Evolutionary conservation across 1,284 basidiomycete genomes (phyloP).

Genomic region (Schizopora paradoxa): DNA sequence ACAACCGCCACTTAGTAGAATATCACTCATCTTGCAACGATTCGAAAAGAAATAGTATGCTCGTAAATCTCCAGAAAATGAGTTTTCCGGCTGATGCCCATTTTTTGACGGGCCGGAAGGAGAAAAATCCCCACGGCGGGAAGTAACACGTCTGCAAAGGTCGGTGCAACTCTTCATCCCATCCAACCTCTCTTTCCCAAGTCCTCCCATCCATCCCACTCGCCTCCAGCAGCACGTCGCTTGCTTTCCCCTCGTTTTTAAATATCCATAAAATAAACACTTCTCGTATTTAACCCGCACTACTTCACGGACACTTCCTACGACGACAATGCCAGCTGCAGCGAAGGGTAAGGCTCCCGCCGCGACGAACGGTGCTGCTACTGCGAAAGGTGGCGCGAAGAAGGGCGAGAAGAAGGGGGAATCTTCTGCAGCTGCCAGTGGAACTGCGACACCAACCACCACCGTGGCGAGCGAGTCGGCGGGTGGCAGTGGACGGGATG

Average conservation of each 20-base stretch:
- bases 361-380: slow-evolving; percentile 46
- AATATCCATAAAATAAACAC: slow-evolving; percentile 15
- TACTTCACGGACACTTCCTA: slow-evolving; percentile 21
- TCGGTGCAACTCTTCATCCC: too few relatives aligned
- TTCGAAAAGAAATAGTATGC: too few relatives aligned
- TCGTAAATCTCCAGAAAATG: too few relatives aligned
- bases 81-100: too few relatives aligned
- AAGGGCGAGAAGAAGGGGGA: slow-evolving; percentile 30
- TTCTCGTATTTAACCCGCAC: slow-evolving; percentile 20
- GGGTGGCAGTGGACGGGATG: too few relatives aligned
- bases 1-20: too few relatives aligned
- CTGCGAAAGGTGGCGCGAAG: slow-evolving; percentile 35
- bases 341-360: slow-evolving; percentile 39
- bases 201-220: too few relatives aligned
- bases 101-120: too few relatives aligned
- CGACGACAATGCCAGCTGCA: slow-evolving; percentile 23
- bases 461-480: slow-evolving; percentile 31
- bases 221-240: slow-evolving; percentile 10
- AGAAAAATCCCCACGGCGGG: too few relatives aligned
- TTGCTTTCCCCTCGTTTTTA: slow-evolving; percentile 18
- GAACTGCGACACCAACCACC: slow-evolving; percentile 43
- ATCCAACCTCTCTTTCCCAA: too few relatives aligned
- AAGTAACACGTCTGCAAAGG: too few relatives aligned
- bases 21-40: too few relatives aligned
- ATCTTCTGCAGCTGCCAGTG: slow-evolving; percentile 36